phyloP scores from a whole-genome alignment of 2,329 filamentous ascomycete genomes.

The Talaromyces sp. region DNA sequence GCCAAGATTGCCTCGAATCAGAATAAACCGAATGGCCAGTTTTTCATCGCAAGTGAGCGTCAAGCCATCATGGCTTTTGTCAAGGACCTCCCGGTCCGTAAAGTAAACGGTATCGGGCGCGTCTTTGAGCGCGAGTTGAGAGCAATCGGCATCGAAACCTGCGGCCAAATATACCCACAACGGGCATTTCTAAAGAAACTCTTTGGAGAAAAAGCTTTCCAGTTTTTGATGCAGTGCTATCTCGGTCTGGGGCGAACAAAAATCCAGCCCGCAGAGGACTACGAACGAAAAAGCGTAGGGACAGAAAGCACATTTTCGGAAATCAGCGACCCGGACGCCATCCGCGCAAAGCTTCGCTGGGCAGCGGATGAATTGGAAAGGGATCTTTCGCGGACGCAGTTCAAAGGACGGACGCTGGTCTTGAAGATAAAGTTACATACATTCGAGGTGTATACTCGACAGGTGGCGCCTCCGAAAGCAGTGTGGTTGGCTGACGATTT shows the following conservation, averaged over 20 bases:
- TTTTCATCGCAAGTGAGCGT: constrained; percentile 68
- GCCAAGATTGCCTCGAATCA: constrained; percentile 94
- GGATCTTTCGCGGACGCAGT: constrained; percentile 73
- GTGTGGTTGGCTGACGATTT: constrained; percentile 74
- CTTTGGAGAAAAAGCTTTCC: constrained; percentile 87
- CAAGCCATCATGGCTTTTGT: constrained; percentile 80
- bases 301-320: constrained; percentile 91
- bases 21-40: constrained; percentile 97
- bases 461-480: constrained; percentile 70
- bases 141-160: constrained; percentile 81
- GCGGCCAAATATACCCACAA: constrained; percentile 78
- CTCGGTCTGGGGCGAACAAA: constrained; percentile 82
- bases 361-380: constrained; percentile 84
- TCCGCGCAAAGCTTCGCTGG: constrained; percentile 73
- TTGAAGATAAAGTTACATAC: constrained; percentile 93
- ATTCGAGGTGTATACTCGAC: constrained; percentile 84
- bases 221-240: constrained; percentile 80
- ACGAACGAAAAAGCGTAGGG: constrained; percentile 88
- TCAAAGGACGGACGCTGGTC: constrained; percentile 86
- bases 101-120: constrained; percentile 91
- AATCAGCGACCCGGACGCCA: constrained; percentile 62
- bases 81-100: constrained; percentile 75
- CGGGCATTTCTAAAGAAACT: constrained; percentile 70
- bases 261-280: constrained; percentile 81
- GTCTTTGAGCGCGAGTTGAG: constrained; percentile 89